Conservation (phyloP, 2,329 filamentous ascomycete genomes). For the Lecanosticta acicola region DNA sequence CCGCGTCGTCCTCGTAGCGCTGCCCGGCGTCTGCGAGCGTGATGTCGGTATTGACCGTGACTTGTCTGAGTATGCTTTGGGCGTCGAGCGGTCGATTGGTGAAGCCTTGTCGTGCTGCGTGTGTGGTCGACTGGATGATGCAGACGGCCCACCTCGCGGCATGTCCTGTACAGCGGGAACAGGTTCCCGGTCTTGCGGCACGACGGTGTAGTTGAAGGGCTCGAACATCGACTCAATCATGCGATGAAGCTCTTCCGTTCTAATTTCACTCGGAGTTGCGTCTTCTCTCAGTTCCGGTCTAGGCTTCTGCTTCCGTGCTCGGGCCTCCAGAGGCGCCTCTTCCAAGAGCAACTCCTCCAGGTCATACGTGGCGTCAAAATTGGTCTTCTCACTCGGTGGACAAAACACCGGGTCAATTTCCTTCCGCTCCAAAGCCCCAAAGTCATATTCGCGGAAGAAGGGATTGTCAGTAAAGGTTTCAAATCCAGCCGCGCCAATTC, state of each 20-base stretch:
- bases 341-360: conserved; percentile 88
- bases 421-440: conserved; percentile 76
- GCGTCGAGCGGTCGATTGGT: neutral
- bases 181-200: conserved; percentile 61
- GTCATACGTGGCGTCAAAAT: conserved; percentile 98
- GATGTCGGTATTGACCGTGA: conserved; percentile 4
- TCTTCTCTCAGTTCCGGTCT: conserved; percentile 87
- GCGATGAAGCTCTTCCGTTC: conserved; percentile 86
- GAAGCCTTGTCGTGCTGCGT: conserved; percentile 10
- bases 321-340: conserved; percentile 88
- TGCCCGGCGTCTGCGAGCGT: conserved; percentile 36
- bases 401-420: conserved; percentile 86
- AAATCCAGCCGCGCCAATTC: conserved; percentile 78
- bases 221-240: conserved; percentile 93
- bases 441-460: conserved; percentile 84
- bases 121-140: conserved; percentile 2
- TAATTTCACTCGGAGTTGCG: conserved; percentile 88
- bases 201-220: conserved; percentile 88
- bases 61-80: neutral
- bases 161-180: conserved; percentile 1
- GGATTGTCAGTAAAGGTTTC: conserved; percentile 80
- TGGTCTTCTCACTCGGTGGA: conserved; percentile 94
- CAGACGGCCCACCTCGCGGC: neutral
- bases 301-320: conserved; percentile 88
- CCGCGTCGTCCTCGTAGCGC: conserved; percentile 35